These are phyloP conservation scores for Plasmopara muralis DNA, from an alignment of 352 stramenopile genomes.

Conservation along the genomic window DNA sequence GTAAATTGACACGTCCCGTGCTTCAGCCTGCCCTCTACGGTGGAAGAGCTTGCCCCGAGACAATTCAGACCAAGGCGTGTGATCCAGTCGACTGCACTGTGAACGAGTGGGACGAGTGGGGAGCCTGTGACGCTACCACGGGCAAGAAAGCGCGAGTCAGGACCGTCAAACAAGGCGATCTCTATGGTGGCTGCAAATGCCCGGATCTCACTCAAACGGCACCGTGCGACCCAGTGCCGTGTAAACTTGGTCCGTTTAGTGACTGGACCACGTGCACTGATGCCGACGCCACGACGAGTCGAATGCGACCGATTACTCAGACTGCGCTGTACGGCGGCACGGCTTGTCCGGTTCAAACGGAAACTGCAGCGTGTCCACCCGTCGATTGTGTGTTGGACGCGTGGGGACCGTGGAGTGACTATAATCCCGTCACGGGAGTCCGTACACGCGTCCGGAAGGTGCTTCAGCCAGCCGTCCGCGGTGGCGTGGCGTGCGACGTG, in stretches of 20 bases:
- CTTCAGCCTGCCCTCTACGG: constrained; percentile 30
- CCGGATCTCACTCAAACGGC: constrained; percentile 30
- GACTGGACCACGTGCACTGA: constrained; percentile 50
- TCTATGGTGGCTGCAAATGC: constrained; percentile 50
- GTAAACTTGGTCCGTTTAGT: constrained; percentile 31
- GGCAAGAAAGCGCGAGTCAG: constrained; percentile 35
- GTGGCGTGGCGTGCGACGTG: constrained; percentile 31
- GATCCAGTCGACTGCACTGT: constrained; percentile 45
- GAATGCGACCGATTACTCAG: constrained; percentile 27
- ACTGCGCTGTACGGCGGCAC: constrained; percentile 30
- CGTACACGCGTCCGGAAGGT: constrained; percentile 25
- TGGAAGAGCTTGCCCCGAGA: constrained; percentile 27
- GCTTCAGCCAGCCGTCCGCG: constrained; percentile 29
- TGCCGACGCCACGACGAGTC: constrained; percentile 27
- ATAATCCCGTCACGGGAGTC: constrained; percentile 29
- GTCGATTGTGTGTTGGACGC: constrained; percentile 40
- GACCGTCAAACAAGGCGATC: constrained; percentile 29
- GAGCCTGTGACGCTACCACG: constrained; percentile 17
- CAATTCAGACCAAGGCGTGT: constrained; percentile 29
- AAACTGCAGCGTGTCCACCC: constrained; percentile 30
- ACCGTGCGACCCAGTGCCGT: constrained; percentile 42
- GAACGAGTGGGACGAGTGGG: constrained; percentile 30
- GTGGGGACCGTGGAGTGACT: constrained; percentile 36
- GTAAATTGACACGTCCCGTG: constrained; percentile 33
- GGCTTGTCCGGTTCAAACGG: constrained; percentile 18